Percentiles rank a stretch among this genome's conserved stretches.
Evolutionary conservation across 345 rosid genomes (phyloP).

Genomic region (Turritis glabra): DNA sequence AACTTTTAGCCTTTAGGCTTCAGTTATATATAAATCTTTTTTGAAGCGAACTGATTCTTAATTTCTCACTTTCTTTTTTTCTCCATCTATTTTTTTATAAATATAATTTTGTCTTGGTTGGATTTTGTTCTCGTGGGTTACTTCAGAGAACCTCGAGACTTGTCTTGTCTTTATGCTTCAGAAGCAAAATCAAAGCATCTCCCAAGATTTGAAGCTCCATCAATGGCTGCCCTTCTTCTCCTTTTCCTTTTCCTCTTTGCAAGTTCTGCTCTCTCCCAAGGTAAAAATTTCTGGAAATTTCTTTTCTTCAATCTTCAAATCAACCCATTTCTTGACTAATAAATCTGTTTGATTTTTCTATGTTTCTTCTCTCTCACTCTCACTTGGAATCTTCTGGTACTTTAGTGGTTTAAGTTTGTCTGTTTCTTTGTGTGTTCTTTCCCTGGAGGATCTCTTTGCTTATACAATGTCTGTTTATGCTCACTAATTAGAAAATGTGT

Average conservation of each 20-base stretch:
- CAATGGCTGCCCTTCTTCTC: slow-evolving; percentile 42
- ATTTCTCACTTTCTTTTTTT: background rate
- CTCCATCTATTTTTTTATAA: background rate
- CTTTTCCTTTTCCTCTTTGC: slow-evolving; percentile 37
- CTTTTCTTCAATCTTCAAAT: slow-evolving; percentile 11
- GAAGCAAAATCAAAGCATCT: slow-evolving; percentile 37
- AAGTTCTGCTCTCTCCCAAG: slow-evolving; percentile 41
- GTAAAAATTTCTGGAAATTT: slow-evolving; percentile 22
- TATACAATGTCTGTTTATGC: slow-evolving; percentile 6
- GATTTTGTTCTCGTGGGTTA: slow-evolving; percentile 42
- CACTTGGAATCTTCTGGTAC: slow-evolving; percentile 23
- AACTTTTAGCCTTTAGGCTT: slow-evolving; percentile 26
- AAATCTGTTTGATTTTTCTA: slow-evolving; percentile 5
- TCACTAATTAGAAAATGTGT: background rate
- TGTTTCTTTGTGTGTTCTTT: slow-evolving; percentile 30
- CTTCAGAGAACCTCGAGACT: slow-evolving; percentile 40
- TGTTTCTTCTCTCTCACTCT: background rate
- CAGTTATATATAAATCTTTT: slow-evolving; percentile 30
- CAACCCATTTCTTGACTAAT: background rate
- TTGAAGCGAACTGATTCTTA: slow-evolving; percentile 33
- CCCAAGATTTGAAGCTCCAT: slow-evolving; percentile 38
- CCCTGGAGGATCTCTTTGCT: slow-evolving; percentile 13
- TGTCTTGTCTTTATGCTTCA: slow-evolving; percentile 38
- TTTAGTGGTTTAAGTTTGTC: slow-evolving; percentile 7
- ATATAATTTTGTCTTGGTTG: slow-evolving; percentile 34